Evolutionary conservation across 2,329 filamentous ascomycete species (phyloP).

Genomic region (Sporothrix pseudoabietina): DNA sequence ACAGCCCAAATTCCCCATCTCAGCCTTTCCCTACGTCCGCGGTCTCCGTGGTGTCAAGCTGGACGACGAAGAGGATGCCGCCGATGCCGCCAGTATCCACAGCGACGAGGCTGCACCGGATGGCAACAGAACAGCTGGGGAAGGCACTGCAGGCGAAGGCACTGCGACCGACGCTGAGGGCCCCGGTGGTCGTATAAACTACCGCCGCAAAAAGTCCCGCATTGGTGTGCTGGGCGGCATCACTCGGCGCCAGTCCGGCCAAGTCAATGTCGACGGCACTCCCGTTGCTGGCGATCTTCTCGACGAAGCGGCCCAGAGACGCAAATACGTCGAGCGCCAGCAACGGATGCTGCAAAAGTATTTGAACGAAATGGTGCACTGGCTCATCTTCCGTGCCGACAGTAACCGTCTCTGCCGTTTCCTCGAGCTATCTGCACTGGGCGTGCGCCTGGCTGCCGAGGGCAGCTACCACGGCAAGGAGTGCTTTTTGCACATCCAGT

Average conservation of each 20-base stretch:
- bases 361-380: constrained; percentile 89
- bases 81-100: constrained; percentile 42
- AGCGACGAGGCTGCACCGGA: constrained; percentile 41
- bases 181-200: constrained; percentile 38
- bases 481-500: constrained; percentile 89
- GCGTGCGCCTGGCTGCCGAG: constrained; percentile 89
- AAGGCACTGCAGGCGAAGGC: constrained; percentile 61
- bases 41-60: constrained; percentile 76
- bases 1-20: constrained; percentile 86
- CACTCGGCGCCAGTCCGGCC: constrained; percentile 55
- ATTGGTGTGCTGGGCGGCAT: constrained; percentile 55
- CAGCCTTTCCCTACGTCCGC: constrained; percentile 85
- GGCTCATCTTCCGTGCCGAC: constrained; percentile 94
- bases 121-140: constrained; percentile 46
- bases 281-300: constrained; percentile 47
- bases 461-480: constrained; percentile 98
- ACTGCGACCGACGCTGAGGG: constrained; percentile 71
- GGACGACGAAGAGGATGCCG: constrained; percentile 69
- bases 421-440: constrained; percentile 88
- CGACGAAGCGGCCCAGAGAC: constrained; percentile 57
- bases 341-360: constrained; percentile 86
- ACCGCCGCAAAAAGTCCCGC: constrained; percentile 54
- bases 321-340: constrained; percentile 77
- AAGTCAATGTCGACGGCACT: constrained; percentile 53
- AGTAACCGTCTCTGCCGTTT: constrained; percentile 96